phyloP scores from a whole-genome alignment of 331 rosid genomes.

The Erythrophleum ivorense region DNA sequence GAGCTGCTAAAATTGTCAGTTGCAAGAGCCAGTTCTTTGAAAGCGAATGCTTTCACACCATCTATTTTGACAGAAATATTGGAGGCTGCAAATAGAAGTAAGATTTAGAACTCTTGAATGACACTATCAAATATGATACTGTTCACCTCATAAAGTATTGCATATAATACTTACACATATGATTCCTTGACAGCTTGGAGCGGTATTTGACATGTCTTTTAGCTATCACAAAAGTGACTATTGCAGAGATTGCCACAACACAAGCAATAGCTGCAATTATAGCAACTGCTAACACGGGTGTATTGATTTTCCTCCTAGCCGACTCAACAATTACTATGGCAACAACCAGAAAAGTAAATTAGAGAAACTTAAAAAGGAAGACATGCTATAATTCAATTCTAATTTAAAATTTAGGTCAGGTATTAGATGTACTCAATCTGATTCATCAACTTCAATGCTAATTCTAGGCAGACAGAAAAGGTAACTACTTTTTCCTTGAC shows the following conservation, averaged over 20 bases:
- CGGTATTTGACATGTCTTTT: slow-evolving; percentile 49
- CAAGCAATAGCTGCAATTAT: slow-evolving; percentile 56
- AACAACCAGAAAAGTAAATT: slow-evolving; percentile 13
- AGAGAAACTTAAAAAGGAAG: slow-evolving; percentile 31
- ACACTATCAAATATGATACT: neutral
- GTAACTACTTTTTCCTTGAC: slow-evolving; percentile 18
- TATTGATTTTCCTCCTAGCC: slow-evolving; percentile 36
- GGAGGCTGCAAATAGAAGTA: slow-evolving; percentile 56
- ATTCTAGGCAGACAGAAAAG: slow-evolving; percentile 22
- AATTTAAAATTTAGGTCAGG: slow-evolving; percentile 1
- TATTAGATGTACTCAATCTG: slow-evolving; percentile 28
- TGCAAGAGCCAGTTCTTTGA: slow-evolving; percentile 72
- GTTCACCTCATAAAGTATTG: neutral
- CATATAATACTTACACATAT: slow-evolving; percentile 53
- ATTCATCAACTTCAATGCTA: slow-evolving; percentile 28
- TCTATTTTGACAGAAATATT: slow-evolving; percentile 64
- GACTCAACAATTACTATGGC: slow-evolving; percentile 41
- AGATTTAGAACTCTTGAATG: slow-evolving; percentile 28
- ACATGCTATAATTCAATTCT: neutral
- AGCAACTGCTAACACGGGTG: slow-evolving; percentile 49
- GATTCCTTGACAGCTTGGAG: slow-evolving; percentile 55
- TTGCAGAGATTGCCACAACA: slow-evolving; percentile 49
- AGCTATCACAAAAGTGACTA: slow-evolving; percentile 47
- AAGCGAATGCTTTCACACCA: slow-evolving; percentile 74
- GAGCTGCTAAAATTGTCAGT: slow-evolving; percentile 63